Evolutionary conservation across 768 basidiomycete genomes (phyloP).

Genomic region (Collybiopsis luxurians): DNA sequence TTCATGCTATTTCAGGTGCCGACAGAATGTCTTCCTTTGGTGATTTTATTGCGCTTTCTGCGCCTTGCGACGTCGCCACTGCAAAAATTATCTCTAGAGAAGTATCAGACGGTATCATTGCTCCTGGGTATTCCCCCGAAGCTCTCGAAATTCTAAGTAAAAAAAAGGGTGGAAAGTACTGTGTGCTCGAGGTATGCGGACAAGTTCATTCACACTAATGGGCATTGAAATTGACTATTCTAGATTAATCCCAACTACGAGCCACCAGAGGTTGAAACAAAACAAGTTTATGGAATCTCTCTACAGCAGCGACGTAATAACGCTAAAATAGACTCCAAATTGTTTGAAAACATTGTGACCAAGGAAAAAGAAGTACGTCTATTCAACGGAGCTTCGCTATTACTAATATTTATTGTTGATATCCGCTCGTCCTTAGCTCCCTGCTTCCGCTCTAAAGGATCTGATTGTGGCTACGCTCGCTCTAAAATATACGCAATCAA

Average conservation of each 20-base stretch:
- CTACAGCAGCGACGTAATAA: conserved; percentile 92
- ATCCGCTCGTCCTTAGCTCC: conserved; percentile 68
- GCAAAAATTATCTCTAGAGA: conserved; percentile 98
- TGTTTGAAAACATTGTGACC: conserved; percentile 89
- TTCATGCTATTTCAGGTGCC: conserved; percentile 54
- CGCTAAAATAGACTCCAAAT: conserved; percentile 72
- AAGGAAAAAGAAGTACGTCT: conserved; percentile 75
- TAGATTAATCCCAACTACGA: conserved; percentile 88
- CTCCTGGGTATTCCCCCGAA: conserved; percentile 85
- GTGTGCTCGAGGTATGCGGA: conserved; percentile 78
- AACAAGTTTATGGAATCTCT: conserved; percentile 91
- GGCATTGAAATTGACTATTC: not conserved
- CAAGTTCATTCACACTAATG: not conserved
- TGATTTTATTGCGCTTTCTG: conserved; percentile 95
- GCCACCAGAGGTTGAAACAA: conserved; percentile 82
- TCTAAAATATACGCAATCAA: conserved; percentile 98
- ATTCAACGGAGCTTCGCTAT: not conserved
- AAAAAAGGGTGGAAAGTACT: conserved; percentile 99
- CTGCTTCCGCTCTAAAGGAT: conserved; percentile 76
- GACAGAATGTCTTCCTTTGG: conserved; percentile 99
- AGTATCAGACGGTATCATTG: conserved; percentile 97
- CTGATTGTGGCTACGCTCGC: conserved; percentile 95
- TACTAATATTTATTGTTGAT: no score
- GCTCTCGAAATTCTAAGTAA: conserved; percentile 89
- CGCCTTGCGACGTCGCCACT: conserved; percentile 89